Conservation (phyloP, 1,284 basidiomycete species). For the Microbotryomycetes sp. region DNA sequence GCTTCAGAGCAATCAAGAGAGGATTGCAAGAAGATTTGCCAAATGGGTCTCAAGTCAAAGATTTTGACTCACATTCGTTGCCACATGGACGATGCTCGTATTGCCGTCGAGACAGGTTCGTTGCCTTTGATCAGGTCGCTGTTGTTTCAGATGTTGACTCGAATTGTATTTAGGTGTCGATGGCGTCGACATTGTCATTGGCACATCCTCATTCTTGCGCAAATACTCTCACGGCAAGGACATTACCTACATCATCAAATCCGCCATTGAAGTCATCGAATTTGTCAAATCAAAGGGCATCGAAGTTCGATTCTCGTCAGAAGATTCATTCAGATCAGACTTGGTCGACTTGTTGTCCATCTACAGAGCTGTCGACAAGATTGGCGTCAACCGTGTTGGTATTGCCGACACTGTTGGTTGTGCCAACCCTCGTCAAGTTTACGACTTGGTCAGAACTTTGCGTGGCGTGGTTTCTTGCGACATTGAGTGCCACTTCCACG, state of each 20-base stretch:
- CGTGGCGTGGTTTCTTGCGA: slow-evolving; percentile 93
- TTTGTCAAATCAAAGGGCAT: slow-evolving; percentile 99
- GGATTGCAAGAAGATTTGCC: slow-evolving; percentile 99
- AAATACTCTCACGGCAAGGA: slow-evolving; percentile 99
- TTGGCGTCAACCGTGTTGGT: slow-evolving; percentile 97
- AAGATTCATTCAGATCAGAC: slow-evolving; percentile 99
- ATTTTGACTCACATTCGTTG: slow-evolving; percentile 99
- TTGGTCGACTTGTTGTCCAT: slow-evolving; percentile 97
- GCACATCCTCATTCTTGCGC: slow-evolving; percentile 96
- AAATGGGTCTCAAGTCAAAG: slow-evolving; percentile 94
- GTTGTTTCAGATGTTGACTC: not conserved
- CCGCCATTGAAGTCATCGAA: slow-evolving; percentile 92
- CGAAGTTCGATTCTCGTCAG: slow-evolving; percentile 98
- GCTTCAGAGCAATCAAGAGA: slow-evolving; percentile 92
- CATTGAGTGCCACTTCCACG: slow-evolving; percentile 98
- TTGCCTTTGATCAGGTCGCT: slow-evolving; percentile 1
- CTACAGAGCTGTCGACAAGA: slow-evolving; percentile 99
- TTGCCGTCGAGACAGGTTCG: slow-evolving; percentile 94
- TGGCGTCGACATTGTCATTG: slow-evolving; percentile 98
- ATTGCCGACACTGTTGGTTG: slow-evolving; percentile 99
- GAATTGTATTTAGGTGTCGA: slow-evolving; percentile 64
- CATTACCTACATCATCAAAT: slow-evolving; percentile 99
- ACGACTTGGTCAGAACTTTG: slow-evolving; percentile 93
- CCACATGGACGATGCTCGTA: slow-evolving; percentile 99
- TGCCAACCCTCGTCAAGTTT: slow-evolving; percentile 97